Percentiles rank a stretch among this genome's conserved stretches.
These are phyloP conservation scores for Tetradesmus obliquus DNA, from an alignment of 139 green algal species.

Conservation along the genomic window DNA sequence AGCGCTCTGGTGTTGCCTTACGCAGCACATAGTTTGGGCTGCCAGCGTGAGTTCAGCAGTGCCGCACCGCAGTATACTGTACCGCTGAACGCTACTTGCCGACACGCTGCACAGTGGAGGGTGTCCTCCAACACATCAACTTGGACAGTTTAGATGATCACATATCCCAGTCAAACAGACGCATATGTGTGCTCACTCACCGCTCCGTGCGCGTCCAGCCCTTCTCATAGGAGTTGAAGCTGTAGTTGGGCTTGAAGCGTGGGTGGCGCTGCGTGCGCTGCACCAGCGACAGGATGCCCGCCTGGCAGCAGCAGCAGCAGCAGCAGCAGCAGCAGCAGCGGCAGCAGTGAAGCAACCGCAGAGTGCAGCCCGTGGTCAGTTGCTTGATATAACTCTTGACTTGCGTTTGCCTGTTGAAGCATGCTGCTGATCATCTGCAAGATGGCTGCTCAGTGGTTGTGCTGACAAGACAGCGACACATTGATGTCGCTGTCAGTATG, in stretches of 20 bases:
- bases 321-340: conserved; percentile 32
- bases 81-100: too few relatives aligned
- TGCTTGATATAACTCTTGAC: too few relatives aligned
- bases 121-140: too few relatives aligned
- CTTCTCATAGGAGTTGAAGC: conserved; percentile 41
- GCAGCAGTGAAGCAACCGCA: background rate
- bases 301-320: conserved; percentile 56
- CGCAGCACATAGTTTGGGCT: background rate
- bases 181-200: background rate
- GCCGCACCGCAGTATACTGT: too few relatives aligned
- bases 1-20: background rate
- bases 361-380: too few relatives aligned
- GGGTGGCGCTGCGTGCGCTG: conserved; percentile 24
- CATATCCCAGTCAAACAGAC: too few relatives aligned
- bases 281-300: conserved; percentile 1
- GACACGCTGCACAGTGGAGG: too few relatives aligned
- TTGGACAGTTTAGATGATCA: too few relatives aligned
- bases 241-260: conserved; percentile 19
- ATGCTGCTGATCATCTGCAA: background rate
- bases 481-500: too few relatives aligned
- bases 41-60: background rate
- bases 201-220: conserved; percentile 27
- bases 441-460: too few relatives aligned
- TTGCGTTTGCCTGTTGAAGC: background rate
- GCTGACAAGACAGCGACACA: too few relatives aligned